Base-by-base conservation (phyloP, 176 grass and related monocot genomes). In the Tuctoria greenei region DNA sequence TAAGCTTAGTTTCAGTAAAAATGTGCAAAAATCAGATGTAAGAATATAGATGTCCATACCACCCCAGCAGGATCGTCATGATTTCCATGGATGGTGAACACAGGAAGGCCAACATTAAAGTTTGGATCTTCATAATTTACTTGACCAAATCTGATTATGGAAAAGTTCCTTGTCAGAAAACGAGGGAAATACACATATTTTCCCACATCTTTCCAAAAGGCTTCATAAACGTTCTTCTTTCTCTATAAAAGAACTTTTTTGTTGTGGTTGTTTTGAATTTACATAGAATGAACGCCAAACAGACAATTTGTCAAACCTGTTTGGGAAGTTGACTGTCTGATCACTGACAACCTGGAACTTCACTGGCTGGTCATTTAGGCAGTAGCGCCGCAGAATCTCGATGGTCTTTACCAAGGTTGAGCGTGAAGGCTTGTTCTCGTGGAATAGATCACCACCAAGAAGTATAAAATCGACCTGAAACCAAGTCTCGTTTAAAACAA, bases 1-100 rank as follows among this genome's bases (percentile, higher is more conserved):
- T n/a, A n/a, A n/a, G n/a, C n/a, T n/a, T n/a, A n/a, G n/a, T n/a
- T n/a, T n/a, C n/a, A n/a, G n/a, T n/a, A n/a, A n/a, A n/a, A 72
- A 23, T 1, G 25, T 17, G 63, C 38, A 67, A 50, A 66, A 51
- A 34, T 35, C 20, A 42, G 10, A 77, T 67, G 31, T 64, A 64
- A 61, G 6, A 78, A 73, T 59, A 70, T 17, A 49, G n/a, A 25
- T 23, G 61, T 21, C 36, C 82, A 69, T 91, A 97, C 93, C 81
- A 89, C 83, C 81, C 93, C 90, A 74, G 86, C 62, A 87, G 93
- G 90, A 83, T 85, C 88, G 67, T 93, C 93, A 74, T 89, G 86
- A 71, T 83, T 85, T 20, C 93, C 93, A 89, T 97, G 93, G 44
- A 97, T 93, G 51, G 93, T 85, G 41, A 97, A 97, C 67, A 97